Evolutionary conservation across 176 grass and related monocot genomes (phyloP).

Genomic region (Poa annua): DNA sequence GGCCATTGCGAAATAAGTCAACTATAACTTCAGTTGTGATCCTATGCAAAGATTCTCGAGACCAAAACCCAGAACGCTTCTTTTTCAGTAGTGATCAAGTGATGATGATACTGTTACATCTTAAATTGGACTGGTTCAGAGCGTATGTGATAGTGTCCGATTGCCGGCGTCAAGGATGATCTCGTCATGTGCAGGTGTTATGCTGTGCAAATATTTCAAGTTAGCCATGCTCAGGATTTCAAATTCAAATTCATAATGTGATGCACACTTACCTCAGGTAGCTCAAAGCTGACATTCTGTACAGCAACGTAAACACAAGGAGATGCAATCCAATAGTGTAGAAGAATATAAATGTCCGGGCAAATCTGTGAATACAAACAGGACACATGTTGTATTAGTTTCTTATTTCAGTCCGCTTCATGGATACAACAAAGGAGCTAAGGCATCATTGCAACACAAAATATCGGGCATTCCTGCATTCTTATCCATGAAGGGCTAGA

Average conservation of each 20-base stretch:
- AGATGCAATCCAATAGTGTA: constrained; percentile 99
- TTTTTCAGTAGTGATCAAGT: constrained; percentile 30
- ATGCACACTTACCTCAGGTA: constrained; percentile 68
- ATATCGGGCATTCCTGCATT: constrained; percentile 14
- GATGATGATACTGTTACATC: constrained; percentile 26
- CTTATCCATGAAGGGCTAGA: neutral
- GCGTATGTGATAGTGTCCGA: constrained; percentile 53
- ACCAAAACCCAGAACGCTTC: constrained; percentile 31
- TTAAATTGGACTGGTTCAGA: constrained; percentile 41
- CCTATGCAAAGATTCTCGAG: constrained; percentile 44
- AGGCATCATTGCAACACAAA: constrained; percentile 1
- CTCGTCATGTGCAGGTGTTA: constrained; percentile 62
- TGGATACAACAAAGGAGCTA: neutral
- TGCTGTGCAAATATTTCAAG: constrained; percentile 53
- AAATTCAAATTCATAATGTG: constrained; percentile 25
- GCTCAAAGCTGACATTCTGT: constrained; percentile 98
- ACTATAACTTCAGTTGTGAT: constrained; percentile 32
- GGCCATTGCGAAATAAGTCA: constrained; percentile 24
- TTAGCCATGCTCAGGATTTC: constrained; percentile 27
- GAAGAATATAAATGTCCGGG: constrained; percentile 97
- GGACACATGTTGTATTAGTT: constrained; percentile 18
- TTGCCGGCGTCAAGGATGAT: constrained; percentile 83
- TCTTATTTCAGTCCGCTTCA: neutral
- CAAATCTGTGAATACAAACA: constrained; percentile 66
- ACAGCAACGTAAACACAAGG: constrained; percentile 95